Conservation (phyloP, 2,329 filamentous ascomycete species). For the Hymenoscyphus fraxineus region DNA sequence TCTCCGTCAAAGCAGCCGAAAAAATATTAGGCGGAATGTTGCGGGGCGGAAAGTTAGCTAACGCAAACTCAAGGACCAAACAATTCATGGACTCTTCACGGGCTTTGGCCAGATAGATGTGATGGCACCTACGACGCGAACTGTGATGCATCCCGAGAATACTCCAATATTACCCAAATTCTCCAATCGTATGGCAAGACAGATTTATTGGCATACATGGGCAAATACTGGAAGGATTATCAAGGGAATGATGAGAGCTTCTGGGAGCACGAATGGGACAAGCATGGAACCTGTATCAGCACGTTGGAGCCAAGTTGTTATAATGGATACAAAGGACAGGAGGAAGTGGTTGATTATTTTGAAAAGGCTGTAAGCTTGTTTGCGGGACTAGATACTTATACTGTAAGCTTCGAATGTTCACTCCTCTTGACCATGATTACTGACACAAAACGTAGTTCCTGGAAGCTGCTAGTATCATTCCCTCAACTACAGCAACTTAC, state of each 20-base stretch:
- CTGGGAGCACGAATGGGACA: conserved; percentile 73
- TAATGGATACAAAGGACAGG: conserved; percentile 41
- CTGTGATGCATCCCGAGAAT: conserved; percentile 59
- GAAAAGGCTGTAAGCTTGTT: conserved; percentile 60
- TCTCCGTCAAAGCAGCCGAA: too few species aligned
- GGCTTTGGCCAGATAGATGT: conserved; percentile 63
- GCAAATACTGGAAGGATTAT: conserved; percentile 66
- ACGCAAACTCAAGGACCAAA: conserved; percentile 8
- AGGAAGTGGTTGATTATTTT: conserved; percentile 66
- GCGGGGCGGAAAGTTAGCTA: background rate
- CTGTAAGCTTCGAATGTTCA: background rate
- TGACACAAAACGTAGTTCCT: conserved; percentile 32
- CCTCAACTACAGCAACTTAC: conserved; percentile 40
- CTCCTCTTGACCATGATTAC: conserved; percentile 47
- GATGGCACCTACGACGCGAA: conserved; percentile 65
- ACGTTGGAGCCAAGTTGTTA: conserved; percentile 68
- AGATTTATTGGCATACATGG: conserved; percentile 56
- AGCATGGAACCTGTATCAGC: conserved; percentile 70
- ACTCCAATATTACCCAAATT: conserved; percentile 63
- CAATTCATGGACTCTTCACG: conserved; percentile 63
- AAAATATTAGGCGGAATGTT: too few species aligned
- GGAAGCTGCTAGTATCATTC: conserved; percentile 51
- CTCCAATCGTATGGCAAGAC: conserved; percentile 50
- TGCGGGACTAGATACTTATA: conserved; percentile 38
- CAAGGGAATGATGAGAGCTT: conserved; percentile 55